A percentile compares a stretch with the other conserved stretches of the same genome.
Conservation (phyloP, 1,284 basidiomycete genomes). For the Pulveroboletus sp. region DNA sequence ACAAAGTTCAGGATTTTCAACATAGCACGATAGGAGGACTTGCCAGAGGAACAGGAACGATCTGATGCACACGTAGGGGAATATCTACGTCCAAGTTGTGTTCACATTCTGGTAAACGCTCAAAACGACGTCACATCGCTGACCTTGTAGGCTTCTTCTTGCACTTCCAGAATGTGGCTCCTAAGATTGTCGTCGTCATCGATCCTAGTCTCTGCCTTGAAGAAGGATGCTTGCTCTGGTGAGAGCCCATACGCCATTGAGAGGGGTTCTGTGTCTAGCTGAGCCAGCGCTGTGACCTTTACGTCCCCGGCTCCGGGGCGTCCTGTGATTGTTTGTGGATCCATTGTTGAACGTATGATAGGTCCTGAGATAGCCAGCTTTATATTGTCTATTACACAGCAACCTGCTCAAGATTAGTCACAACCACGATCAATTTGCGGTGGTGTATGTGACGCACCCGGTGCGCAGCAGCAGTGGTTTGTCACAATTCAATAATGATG, state of each 20-base stretch:
- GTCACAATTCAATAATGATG: too few relatives aligned
- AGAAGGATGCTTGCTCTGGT: constrained; percentile 25
- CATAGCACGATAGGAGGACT: neutral
- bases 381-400: neutral
- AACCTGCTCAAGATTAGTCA: neutral
- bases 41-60: constrained; percentile 22
- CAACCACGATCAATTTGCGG: too few relatives aligned
- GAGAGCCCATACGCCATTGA: constrained; percentile 13
- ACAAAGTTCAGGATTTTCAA: neutral
- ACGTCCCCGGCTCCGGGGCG: constrained; percentile 1
- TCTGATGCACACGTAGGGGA: constrained; percentile 24
- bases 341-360: constrained; percentile 8
- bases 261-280: neutral
- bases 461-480: too few relatives aligned
- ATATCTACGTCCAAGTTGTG: constrained; percentile 9
- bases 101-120: neutral
- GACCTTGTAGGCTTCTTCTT: constrained; percentile 25
- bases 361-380: neutral
- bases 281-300: neutral
- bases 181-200: constrained; percentile 18
- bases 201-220: constrained; percentile 28
- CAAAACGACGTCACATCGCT: neutral
- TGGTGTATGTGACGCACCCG: too few relatives aligned
- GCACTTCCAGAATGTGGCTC: constrained; percentile 23
- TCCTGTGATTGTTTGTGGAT: neutral